Conservation (phyloP, 108 stramenopile species). For the Skeletonema costatum region DNA sequence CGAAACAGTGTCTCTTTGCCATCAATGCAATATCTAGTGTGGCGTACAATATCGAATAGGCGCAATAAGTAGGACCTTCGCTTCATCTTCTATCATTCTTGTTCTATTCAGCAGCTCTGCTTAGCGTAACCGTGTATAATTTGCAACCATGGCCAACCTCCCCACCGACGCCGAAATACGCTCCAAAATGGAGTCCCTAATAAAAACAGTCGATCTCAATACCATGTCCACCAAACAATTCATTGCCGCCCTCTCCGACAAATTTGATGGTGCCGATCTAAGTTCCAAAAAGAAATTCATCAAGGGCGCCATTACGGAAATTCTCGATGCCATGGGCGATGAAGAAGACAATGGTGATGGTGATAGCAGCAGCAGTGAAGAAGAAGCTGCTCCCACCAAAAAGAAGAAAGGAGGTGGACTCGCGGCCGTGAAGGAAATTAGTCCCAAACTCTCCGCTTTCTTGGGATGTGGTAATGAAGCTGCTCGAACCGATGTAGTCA, state of each 20-base stretch:
- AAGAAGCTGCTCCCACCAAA: slow-evolving; percentile 35
- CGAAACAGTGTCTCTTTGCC: too few relatives aligned
- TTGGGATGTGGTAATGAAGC: slow-evolving; percentile 58
- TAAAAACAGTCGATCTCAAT: slow-evolving; percentile 71
- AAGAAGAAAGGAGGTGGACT: slow-evolving; percentile 64
- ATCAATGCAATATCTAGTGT: too few relatives aligned
- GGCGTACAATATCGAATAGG: too few relatives aligned
- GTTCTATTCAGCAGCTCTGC: too few relatives aligned
- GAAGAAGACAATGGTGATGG: slow-evolving; percentile 22
- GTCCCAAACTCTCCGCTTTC: slow-evolving; percentile 59
- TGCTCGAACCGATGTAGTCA: slow-evolving; percentile 84
- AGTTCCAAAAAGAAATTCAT: slow-evolving; percentile 63
- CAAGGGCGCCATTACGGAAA: slow-evolving; percentile 60
- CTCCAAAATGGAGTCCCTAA: slow-evolving; percentile 52
- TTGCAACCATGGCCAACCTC: slow-evolving; percentile 30
- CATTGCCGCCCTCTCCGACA: slow-evolving; percentile 61
- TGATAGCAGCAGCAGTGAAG: slow-evolving; percentile 20
- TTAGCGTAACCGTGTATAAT: too few relatives aligned
- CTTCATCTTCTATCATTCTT: too few relatives aligned
- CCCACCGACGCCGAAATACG: slow-evolving; percentile 44
- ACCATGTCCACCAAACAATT: slow-evolving; percentile 78
- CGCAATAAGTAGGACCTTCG: too few relatives aligned
- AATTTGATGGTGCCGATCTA: slow-evolving; percentile 64
- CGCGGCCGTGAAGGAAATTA: slow-evolving; percentile 70
- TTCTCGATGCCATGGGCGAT: slow-evolving; percentile 59